Evolutionary conservation across 1,284 basidiomycete species (phyloP).

Genomic region (Pseudozyma sp.): DNA sequence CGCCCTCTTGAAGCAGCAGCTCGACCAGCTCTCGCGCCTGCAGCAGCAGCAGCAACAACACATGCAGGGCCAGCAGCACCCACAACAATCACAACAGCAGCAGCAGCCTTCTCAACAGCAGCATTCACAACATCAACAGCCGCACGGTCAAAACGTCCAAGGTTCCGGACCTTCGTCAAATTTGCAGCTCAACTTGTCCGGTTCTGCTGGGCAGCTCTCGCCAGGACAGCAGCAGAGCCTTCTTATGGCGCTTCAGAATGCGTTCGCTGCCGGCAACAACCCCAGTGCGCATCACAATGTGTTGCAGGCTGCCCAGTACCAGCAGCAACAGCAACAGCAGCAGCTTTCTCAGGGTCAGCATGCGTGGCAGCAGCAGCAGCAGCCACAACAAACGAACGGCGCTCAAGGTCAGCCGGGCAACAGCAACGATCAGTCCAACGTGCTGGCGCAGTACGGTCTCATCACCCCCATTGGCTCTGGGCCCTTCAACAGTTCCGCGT

Average conservation of each 20-base stretch:
- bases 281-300: constrained; percentile 40
- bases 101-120: constrained; percentile 12
- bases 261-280: constrained; percentile 47
- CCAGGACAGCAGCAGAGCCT: constrained; percentile 46
- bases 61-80: constrained; percentile 10
- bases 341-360: constrained; percentile 13
- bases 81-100: constrained; percentile 10
- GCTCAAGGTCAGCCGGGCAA: constrained; percentile 8
- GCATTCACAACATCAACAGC: constrained; percentile 19
- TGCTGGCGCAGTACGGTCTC: constrained; percentile 59
- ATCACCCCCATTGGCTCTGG: constrained; percentile 60
- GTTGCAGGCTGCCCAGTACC: constrained; percentile 29
- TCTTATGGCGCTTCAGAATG: constrained; percentile 41
- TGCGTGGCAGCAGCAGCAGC: constrained; percentile 29
- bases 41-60: constrained; percentile 24
- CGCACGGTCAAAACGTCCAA: constrained; percentile 15
- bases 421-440: constrained; percentile 25
- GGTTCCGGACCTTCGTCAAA: constrained; percentile 10
- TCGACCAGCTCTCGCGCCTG: constrained; percentile 53
- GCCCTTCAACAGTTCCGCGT: constrained; percentile 46
- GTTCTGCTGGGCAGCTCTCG: constrained; percentile 34
- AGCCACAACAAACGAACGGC: constrained; percentile 15
- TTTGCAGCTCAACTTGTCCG: constrained; percentile 22
- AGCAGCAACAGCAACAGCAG: constrained; percentile 27
- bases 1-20: constrained; percentile 56